Conservation (phyloP, 306 rosid species). For the Betula pendula region DNA sequence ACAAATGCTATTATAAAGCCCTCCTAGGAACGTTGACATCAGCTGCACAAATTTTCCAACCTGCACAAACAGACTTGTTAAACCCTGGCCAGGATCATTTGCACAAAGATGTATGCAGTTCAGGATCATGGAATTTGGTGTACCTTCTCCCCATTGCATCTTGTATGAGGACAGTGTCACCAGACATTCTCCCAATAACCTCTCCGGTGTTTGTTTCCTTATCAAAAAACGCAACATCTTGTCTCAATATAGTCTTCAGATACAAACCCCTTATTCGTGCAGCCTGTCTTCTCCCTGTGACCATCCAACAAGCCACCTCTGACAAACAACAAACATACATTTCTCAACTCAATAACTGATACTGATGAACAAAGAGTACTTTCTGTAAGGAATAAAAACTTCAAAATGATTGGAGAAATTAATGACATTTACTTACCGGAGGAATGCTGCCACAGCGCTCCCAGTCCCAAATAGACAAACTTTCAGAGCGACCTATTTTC, state of each 20-base stretch:
- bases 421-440: conserved; percentile 23
- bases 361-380: background rate
- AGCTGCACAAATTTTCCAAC: conserved; percentile 69
- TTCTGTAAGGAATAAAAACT: background rate
- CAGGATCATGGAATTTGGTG: background rate
- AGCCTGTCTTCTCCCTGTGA: conserved; percentile 41
- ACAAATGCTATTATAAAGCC: conserved; percentile 62
- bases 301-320: conserved; percentile 50
- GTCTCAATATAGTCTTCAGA: conserved; percentile 37
- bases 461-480: conserved; percentile 26
- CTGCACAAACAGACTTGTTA: conserved; percentile 33
- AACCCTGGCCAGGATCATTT: background rate
- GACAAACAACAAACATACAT: background rate
- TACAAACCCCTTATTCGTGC: conserved; percentile 34
- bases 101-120: background rate
- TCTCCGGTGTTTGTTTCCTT: conserved; percentile 26
- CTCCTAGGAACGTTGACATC: conserved; percentile 51
- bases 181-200: conserved; percentile 29
- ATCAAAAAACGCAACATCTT: conserved; percentile 31
- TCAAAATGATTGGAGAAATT: background rate
- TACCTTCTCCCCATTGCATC: conserved; percentile 38
- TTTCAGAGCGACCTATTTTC: conserved; percentile 3
- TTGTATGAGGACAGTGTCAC: conserved; percentile 32
- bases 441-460: conserved; percentile 15
- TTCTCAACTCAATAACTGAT: background rate